Evolutionary conservation across 2,329 filamentous ascomycete genomes (phyloP).

Genomic region (Neonectria punicea): DNA sequence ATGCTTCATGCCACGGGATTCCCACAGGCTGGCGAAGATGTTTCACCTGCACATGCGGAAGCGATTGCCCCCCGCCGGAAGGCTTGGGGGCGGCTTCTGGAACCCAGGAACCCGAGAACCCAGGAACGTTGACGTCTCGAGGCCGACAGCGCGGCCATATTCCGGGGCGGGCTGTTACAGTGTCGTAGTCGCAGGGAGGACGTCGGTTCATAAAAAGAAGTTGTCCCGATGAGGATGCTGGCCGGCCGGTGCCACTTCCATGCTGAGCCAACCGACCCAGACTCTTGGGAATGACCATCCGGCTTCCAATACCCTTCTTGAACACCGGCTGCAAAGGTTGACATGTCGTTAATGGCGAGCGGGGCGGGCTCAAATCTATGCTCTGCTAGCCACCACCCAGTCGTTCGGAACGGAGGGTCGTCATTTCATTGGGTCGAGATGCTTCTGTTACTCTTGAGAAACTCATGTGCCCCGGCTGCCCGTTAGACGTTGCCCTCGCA

Average conservation of each 20-base stretch:
- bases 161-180: constrained; percentile 28
- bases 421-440: constrained; percentile 15
- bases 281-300: constrained; percentile 35
- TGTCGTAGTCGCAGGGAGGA: constrained; percentile 15
- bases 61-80: constrained; percentile 26
- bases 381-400: constrained; percentile 28
- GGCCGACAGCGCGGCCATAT: constrained; percentile 29
- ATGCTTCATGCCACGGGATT: constrained; percentile 24
- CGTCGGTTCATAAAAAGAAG: constrained; percentile 16
- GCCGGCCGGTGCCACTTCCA: constrained; percentile 36
- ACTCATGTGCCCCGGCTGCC: constrained; percentile 31
- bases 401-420: constrained; percentile 14
- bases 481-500: constrained; percentile 27
- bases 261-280: constrained; percentile 34
- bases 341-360: constrained; percentile 24
- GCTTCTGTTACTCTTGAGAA: constrained; percentile 4
- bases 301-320: constrained; percentile 21
- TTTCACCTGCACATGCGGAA: constrained; percentile 36
- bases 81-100: constrained; percentile 41
- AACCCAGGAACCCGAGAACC: constrained; percentile 44
- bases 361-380: constrained; percentile 37
- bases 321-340: constrained; percentile 18
- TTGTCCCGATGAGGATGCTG: constrained; percentile 31
- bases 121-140: constrained; percentile 40
- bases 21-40: constrained; percentile 31